Percentiles rank a stretch among this genome's conserved stretches.
Conservation (phyloP, 306 rosid genomes). For the Calophaca sinica region DNA sequence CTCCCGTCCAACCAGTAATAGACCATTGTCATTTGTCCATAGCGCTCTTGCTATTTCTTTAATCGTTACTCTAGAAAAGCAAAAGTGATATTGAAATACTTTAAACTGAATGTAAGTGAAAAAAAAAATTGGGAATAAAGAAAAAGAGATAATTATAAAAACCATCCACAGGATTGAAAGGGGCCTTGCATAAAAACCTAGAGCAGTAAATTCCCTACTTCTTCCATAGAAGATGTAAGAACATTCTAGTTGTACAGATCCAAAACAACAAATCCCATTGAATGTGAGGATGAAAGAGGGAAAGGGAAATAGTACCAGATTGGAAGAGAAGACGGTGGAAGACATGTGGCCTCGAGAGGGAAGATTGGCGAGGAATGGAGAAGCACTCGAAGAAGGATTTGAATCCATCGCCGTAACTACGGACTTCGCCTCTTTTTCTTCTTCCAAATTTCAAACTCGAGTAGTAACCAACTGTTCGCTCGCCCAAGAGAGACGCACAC, state of each 20-base stretch:
- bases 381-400: slow-evolving; percentile 45
- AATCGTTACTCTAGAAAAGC: background rate
- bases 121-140: no score
- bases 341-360: slow-evolving; percentile 58
- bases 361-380: slow-evolving; percentile 51
- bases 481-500: slow-evolving; percentile 7
- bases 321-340: slow-evolving; percentile 48
- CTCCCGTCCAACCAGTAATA: background rate
- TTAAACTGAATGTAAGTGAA: background rate
- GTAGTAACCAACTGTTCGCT: background rate
- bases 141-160: no score
- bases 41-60: background rate
- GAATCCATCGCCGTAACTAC: slow-evolving; percentile 26
- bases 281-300: background rate
- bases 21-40: background rate
- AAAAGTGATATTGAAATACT: background rate
- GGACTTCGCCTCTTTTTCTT: background rate
- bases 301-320: slow-evolving; percentile 39
- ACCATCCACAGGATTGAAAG: background rate
- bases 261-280: background rate
- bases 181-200: slow-evolving; percentile 6
- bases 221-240: background rate
- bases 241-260: slow-evolving; percentile 20
- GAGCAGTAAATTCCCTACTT: slow-evolving; percentile 8
- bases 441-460: background rate